Base-by-base conservation (phyloP, 2,329 filamentous ascomycete species). In the Aspergillus ochraceus region DNA sequence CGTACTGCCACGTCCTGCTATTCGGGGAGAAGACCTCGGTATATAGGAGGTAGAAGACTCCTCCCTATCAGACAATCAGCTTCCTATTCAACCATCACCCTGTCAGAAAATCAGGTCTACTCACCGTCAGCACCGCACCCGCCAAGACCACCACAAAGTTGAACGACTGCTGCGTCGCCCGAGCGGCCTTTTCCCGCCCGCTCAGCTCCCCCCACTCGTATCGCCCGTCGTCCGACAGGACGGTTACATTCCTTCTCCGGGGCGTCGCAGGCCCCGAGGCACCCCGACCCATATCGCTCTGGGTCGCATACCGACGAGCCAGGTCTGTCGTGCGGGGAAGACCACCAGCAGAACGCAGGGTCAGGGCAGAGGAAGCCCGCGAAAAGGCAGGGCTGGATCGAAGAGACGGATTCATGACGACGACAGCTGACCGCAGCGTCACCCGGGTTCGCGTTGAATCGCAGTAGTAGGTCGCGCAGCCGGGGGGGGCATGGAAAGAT, bases 131-230 rank as follows among this genome's bases (percentile, higher is more conserved):
- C 36, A 87, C 83, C 11, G 93, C 77, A 26, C 94, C 94, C 8
- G 88, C 81, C 1, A 92, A 66, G 9, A 97, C 86, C 63, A 97
- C 77, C 65, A 89, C 83, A 65, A 97, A 87, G 76, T 98, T 97
- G 80, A 96, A 89, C 17, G 89, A 90, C 76, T 97, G 94, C 76
- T 97, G 93, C 0, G 91, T 94, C 9, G 92, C 90, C 45, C 94
- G 86, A 24, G 89, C 90, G 2, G 88, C 87, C 76, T 97, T 97
- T 74, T 97, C 94, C 52, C 80, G 80, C 0, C 79, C 80, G 0
- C 88, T 92, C 2, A 98, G 84, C 57, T 95, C 83, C 3, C 81
- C 83, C 94, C 94, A 98, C 4, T 87, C 86, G 1, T 97, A 87
- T 64, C 84, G 83, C 8, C 94, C 94, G 70, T 92, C 90, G 68